phyloP scores from a whole-genome alignment of 495 filamentous ascomycete species.

The Penicillium mononematosum region DNA sequence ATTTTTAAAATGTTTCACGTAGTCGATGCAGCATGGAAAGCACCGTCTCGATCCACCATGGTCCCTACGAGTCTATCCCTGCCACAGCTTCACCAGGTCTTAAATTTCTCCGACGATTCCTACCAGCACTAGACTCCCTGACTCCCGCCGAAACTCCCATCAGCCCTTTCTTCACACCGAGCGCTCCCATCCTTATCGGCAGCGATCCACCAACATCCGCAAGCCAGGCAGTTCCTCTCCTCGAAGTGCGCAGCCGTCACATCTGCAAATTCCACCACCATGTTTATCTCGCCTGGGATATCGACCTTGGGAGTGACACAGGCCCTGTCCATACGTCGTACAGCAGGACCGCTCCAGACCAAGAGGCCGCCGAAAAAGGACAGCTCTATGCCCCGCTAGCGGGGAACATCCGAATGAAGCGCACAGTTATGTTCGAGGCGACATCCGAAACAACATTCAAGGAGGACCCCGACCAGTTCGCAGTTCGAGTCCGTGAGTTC shows the following conservation, averaged over 20 bases:
- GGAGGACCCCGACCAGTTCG: conserved; percentile 26
- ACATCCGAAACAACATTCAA: conserved; percentile 23
- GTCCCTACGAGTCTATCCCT: conserved; percentile 22
- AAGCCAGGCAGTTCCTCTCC: conserved; percentile 14
- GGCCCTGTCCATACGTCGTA: background rate
- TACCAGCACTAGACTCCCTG: conserved; percentile 25
- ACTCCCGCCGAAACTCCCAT: conserved; percentile 11
- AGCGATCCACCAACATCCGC: conserved; percentile 18
- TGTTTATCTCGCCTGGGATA: conserved; percentile 29
- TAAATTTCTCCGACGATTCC: conserved; percentile 22
- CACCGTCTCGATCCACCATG: conserved; percentile 18
- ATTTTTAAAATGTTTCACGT: background rate
- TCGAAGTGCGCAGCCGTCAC: conserved; percentile 22
- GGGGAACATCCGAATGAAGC: conserved; percentile 14
- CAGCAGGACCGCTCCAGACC: background rate
- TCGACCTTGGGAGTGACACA: conserved; percentile 12
- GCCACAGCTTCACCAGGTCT: conserved; percentile 21
- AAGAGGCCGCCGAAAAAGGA: background rate
- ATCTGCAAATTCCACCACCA: conserved; percentile 20
- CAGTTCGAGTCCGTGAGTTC: conserved; percentile 24
- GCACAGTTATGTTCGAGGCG: conserved; percentile 30
- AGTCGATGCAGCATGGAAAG: conserved; percentile 11
- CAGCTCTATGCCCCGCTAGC: conserved; percentile 15
- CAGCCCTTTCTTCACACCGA: conserved; percentile 18
- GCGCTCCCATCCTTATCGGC: conserved; percentile 20